Evolutionary conservation across 306 rosid species (phyloP).

Genomic region (Quercus mongolica): DNA sequence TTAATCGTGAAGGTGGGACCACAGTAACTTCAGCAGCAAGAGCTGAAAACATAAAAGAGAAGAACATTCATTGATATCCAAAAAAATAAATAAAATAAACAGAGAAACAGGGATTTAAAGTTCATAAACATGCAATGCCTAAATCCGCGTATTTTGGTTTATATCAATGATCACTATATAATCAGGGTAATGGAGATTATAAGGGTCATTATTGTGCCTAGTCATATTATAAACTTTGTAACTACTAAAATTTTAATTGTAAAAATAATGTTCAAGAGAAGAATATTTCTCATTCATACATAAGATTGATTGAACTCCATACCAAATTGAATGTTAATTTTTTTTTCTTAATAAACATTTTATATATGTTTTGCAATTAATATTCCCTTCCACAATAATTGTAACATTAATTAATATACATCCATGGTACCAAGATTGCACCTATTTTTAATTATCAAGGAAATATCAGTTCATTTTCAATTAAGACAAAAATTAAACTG

Average conservation of each 20-base stretch:
- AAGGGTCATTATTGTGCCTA: not conserved
- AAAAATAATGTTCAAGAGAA: not conserved
- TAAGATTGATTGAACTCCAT: not conserved
- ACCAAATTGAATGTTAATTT: not conserved
- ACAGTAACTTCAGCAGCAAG: constrained; percentile 93
- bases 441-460: not conserved
- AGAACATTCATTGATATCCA: not conserved
- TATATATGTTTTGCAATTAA: not conserved
- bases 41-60: constrained; percentile 54
- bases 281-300: not conserved
- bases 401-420: no score
- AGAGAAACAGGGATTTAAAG: not conserved
- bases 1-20: constrained; percentile 94
- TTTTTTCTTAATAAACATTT: not conserved
- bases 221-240: not conserved
- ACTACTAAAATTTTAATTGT: not conserved
- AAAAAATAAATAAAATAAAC: not conserved
- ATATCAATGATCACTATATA: not conserved
- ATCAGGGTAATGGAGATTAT: not conserved
- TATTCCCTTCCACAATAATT: not conserved
- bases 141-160: not conserved
- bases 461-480: not conserved
- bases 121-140: not conserved
- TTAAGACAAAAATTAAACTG: not conserved
- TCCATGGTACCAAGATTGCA: no score